Evolutionary conservation across 2,329 filamentous ascomycete species (phyloP).

Genomic region (Botryotinia convoluta): DNA sequence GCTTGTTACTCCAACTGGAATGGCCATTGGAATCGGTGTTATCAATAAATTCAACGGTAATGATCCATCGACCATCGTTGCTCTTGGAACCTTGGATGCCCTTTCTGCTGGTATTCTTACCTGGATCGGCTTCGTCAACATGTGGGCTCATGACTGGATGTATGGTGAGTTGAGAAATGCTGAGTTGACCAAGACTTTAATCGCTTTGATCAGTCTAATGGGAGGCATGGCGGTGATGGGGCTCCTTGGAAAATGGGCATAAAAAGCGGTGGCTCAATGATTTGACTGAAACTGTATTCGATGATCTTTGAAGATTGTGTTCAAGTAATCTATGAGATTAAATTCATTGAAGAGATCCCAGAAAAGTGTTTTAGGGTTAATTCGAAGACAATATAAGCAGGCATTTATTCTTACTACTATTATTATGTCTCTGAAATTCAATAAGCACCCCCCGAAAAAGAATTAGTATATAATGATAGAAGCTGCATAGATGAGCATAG

Average conservation of each 20-base stretch:
- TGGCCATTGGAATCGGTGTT: constrained; percentile 76
- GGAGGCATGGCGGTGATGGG: constrained; percentile 4
- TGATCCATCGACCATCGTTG: constrained; percentile 63
- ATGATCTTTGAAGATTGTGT: background rate
- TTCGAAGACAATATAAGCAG: background rate
- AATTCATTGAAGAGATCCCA: background rate
- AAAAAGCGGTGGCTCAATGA: background rate
- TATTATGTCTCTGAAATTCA: background rate
- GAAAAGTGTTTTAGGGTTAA: background rate
- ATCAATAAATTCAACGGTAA: constrained; percentile 71
- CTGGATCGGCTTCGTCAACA: constrained; percentile 79
- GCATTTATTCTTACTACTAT: background rate
- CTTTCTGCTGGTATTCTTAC: constrained; percentile 71
- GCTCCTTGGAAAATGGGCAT: background rate
- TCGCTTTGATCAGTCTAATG: background rate
- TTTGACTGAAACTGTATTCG: background rate
- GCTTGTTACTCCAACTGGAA: constrained; percentile 71
- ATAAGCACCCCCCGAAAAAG: no score
- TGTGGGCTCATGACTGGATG: constrained; percentile 76
- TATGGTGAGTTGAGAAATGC: constrained; percentile 45
- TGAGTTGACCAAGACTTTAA: background rate
- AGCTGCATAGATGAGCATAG: no score
- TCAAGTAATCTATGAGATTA: background rate
- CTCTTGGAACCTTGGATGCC: constrained; percentile 71
- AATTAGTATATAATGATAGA: no score